Percentiles rank a stretch among this genome's conserved stretches.
phyloP scores from a whole-genome alignment of 352 stramenopile species.

The Globisporangium yorkense region DNA sequence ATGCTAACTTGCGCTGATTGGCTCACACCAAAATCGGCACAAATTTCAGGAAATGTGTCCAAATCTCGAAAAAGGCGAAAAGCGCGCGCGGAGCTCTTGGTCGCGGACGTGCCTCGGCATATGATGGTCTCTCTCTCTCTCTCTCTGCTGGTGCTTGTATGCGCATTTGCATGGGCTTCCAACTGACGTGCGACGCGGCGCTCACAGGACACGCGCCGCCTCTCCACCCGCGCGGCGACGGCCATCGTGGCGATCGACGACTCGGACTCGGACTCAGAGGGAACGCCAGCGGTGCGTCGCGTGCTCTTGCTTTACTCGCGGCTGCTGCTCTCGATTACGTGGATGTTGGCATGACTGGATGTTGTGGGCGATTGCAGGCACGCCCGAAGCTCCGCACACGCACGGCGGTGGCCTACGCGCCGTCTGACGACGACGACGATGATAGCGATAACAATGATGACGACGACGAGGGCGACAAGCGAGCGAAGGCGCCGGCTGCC shows the following conservation, averaged over 20 bases:
- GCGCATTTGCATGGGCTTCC: too few relatives aligned
- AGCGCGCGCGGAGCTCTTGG: not conserved
- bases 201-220: constrained; percentile 3
- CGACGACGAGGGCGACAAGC: constrained; percentile 17
- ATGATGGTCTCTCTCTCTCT: not conserved
- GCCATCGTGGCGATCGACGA: constrained; percentile 14
- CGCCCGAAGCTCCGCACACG: constrained; percentile 24
- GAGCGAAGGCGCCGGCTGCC: not conserved
- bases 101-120: not conserved
- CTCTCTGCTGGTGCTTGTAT: not conserved
- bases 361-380: constrained; percentile 1
- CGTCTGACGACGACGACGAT: constrained; percentile 26
- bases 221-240: not conserved
- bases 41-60: too few relatives aligned
- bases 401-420: constrained; percentile 5
- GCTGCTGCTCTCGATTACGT: not conserved
- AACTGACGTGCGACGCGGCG: not conserved
- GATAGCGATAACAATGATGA: constrained; percentile 20
- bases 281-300: not conserved
- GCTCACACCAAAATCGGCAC: too few relatives aligned
- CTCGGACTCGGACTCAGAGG: constrained; percentile 15
- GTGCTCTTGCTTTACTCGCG: not conserved
- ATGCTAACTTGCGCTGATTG: too few relatives aligned
- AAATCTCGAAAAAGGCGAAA: not conserved
- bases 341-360: not conserved